These are phyloP conservation scores for Mortierella sp. DNA, from an alignment of 371 early-diverging fungal species.

Conservation along the genomic window DNA sequence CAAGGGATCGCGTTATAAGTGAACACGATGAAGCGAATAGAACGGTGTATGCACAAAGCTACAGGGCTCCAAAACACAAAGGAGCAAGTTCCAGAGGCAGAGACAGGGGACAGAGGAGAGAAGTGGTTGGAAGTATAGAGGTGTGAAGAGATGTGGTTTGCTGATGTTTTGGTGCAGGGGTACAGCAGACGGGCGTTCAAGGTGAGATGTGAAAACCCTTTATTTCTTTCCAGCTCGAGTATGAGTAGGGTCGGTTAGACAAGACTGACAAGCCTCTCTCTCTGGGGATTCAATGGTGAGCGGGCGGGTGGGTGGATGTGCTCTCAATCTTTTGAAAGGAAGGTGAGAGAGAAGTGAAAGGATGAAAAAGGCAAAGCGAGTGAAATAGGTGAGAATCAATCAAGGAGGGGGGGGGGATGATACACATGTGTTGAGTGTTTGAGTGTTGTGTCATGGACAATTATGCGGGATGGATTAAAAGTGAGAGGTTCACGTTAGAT, in stretches of 20 bases:
- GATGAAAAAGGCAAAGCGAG: conserved; percentile 5
- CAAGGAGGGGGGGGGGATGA: not conserved
- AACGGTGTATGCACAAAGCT: not conserved
- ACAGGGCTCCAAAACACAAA: too few species aligned
- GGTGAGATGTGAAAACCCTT: not conserved
- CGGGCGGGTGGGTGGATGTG: not conserved
- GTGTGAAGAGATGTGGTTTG: not conserved
- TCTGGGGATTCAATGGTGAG: not conserved
- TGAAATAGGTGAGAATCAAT: not conserved
- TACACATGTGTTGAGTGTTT: not conserved
- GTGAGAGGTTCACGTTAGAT: not conserved
- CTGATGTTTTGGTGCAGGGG: not conserved
- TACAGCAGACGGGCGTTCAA: not conserved
- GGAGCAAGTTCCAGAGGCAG: not conserved
- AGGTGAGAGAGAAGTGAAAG: not conserved
- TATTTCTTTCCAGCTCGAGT: not conserved
- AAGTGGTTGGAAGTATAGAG: not conserved
- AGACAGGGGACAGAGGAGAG: too few species aligned
- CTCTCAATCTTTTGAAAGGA: not conserved
- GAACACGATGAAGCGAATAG: not conserved
- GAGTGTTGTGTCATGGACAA: not conserved
- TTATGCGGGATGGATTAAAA: not conserved
- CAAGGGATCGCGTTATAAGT: not conserved
- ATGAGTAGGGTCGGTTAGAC: not conserved
- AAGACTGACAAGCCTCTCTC: not conserved